phyloP scores from a whole-genome alignment of 306 rosid species.

The Fragaria ananassa region DNA sequence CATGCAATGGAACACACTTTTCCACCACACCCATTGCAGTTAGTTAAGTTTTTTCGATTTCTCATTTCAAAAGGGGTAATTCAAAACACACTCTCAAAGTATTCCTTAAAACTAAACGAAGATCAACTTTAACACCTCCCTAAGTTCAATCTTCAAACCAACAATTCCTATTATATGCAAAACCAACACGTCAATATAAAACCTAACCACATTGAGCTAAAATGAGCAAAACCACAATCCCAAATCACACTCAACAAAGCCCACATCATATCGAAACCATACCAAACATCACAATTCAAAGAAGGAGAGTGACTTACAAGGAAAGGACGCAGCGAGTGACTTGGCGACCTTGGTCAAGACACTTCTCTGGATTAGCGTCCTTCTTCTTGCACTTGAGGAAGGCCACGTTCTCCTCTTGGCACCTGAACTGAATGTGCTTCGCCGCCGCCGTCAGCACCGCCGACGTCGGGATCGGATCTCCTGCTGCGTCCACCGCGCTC shows the following conservation, averaged over 20 bases:
- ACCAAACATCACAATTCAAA: not conserved
- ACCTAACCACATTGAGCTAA: slow-evolving; percentile 9
- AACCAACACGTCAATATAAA: not conserved
- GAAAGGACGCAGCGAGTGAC: slow-evolving; percentile 88
- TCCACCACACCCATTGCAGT: not conserved
- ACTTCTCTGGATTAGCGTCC: slow-evolving; percentile 87
- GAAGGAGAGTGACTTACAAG: slow-evolving; percentile 45
- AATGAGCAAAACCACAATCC: not conserved
- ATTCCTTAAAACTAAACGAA: not conserved
- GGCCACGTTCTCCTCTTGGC: slow-evolving; percentile 78
- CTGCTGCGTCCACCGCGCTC: slow-evolving; percentile 71
- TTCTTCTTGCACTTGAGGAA: slow-evolving; percentile 88
- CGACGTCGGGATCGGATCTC: slow-evolving; percentile 92
- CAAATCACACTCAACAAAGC: not conserved
- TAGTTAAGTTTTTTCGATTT: not conserved
- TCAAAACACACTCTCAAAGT: not conserved
- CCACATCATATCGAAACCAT: not conserved
- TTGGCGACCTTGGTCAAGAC: slow-evolving; percentile 82
- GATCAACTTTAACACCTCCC: not conserved
- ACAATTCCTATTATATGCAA: not conserved
- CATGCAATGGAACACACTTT: not conserved
- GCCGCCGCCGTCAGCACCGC: slow-evolving; percentile 86
- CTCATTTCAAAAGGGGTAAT: not conserved
- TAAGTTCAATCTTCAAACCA: not conserved
- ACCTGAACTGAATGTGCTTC: slow-evolving; percentile 68